A percentile compares a stretch with the other conserved stretches of the same genome.
phyloP scores from a whole-genome alignment of 768 basidiomycete species.

The Stropharia rugosoannulata region DNA sequence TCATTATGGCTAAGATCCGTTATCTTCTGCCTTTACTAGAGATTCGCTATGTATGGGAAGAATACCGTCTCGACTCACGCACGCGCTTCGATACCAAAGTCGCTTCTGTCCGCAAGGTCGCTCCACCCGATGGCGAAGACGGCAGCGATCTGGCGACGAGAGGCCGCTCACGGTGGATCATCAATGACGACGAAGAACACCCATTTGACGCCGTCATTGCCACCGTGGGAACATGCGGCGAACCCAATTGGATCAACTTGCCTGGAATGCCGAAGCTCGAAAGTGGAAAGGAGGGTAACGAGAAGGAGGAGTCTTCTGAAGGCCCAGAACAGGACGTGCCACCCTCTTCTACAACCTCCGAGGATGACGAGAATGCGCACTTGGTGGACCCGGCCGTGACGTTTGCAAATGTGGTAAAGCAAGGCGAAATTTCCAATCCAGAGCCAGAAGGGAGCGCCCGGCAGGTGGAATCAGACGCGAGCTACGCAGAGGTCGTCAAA shows the following conservation, averaged over 20 bases:
- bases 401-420: no score
- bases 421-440: no score
- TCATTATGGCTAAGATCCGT: no score
- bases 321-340: not conserved
- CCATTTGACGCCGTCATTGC: conserved; percentile 52
- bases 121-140: conserved; percentile 12
- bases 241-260: conserved; percentile 41
- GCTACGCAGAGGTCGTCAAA: no score
- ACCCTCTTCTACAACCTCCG: not conserved
- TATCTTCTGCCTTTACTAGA: conserved; percentile 20
- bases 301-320: not conserved
- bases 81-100: conserved; percentile 43
- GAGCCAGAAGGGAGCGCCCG: no score
- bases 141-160: conserved; percentile 5
- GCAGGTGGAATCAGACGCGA: no score
- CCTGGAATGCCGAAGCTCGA: conserved; percentile 41
- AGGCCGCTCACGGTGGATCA: conserved; percentile 36
- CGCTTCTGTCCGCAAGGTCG: conserved; percentile 31
- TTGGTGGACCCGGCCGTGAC: not conserved
- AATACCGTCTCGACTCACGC: conserved; percentile 44
- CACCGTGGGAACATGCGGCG: conserved; percentile 48
- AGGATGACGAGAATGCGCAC: not conserved
- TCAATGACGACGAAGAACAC: conserved; percentile 47
- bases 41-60: conserved; percentile 42
- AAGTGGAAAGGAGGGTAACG: conserved; percentile 5